A percentile compares a stretch with the other conserved stretches of the same genome.
Conservation (phyloP, 805 yeast genomes). For the Candida mattraensis region DNA sequence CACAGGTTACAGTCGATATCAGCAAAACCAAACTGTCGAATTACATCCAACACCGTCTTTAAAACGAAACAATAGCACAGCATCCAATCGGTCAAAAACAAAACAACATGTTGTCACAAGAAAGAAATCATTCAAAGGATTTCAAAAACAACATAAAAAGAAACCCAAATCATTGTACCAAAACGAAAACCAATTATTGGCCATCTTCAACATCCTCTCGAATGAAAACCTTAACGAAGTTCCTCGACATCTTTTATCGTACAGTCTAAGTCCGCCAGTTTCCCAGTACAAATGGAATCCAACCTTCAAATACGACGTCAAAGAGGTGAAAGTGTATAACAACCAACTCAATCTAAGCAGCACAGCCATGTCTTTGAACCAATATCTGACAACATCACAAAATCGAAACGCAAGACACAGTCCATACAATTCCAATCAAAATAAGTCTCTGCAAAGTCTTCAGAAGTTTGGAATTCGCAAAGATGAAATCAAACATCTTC, state of each 20-base stretch:
- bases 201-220: slow-evolving; percentile 18
- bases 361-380: slow-evolving; percentile 15
- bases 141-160: slow-evolving; percentile 7
- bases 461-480: slow-evolving; percentile 13
- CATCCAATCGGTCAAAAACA: slow-evolving; percentile 6
- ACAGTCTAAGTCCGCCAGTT: slow-evolving; percentile 12
- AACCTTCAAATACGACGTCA: slow-evolving; percentile 19
- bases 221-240: slow-evolving; percentile 13
- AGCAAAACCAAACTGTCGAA: background rate
- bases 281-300: slow-evolving; percentile 25
- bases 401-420: background rate
- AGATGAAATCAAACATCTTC: slow-evolving; percentile 11
- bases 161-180: slow-evolving; percentile 1
- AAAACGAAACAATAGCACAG: slow-evolving; percentile 3
- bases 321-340: slow-evolving; percentile 11
- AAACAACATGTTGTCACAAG: slow-evolving; percentile 6
- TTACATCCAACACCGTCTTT: slow-evolving; percentile 1
- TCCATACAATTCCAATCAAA: slow-evolving; percentile 1
- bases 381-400: slow-evolving; percentile 12
- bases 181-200: slow-evolving; percentile 13
- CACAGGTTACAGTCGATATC: background rate
- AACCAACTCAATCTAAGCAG: slow-evolving; percentile 16
- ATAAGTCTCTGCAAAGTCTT: slow-evolving; percentile 12
- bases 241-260: slow-evolving; percentile 22
- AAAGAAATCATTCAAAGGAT: slow-evolving; percentile 12